Evolutionary conservation across 2,329 filamentous ascomycete species (phyloP).

Genomic region (Zalaria obscura): DNA sequence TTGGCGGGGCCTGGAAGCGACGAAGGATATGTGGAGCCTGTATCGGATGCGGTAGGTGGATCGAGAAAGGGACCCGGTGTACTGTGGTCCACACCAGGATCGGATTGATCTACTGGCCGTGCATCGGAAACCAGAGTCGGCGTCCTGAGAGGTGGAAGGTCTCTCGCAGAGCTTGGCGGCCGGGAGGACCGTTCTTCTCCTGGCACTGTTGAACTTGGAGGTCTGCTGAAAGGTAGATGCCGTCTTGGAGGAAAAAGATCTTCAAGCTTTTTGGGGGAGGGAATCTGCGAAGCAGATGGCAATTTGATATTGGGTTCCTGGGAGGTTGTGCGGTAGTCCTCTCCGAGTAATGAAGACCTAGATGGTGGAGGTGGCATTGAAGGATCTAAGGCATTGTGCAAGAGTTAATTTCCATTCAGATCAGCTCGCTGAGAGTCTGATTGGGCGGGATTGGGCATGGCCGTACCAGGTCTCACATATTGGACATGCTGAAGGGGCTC

Average conservation of each 20-base stretch:
- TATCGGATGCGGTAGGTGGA: too few relatives aligned
- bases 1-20: too few relatives aligned
- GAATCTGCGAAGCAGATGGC: not conserved
- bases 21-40: too few relatives aligned
- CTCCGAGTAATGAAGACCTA: not conserved
- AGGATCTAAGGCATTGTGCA: not conserved
- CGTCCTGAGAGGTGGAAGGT: not conserved
- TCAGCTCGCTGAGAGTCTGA: too few relatives aligned
- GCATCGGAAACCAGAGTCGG: not conserved
- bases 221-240: slow-evolving; percentile 1
- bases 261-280: not conserved
- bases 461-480: not conserved
- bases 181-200: not conserved
- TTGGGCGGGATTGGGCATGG: not conserved
- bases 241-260: slow-evolving; percentile 1
- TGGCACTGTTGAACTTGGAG: not conserved
- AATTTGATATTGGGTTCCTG: not conserved
- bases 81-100: too few relatives aligned
- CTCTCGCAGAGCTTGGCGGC: not conserved
- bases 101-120: too few relatives aligned
- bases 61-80: too few relatives aligned
- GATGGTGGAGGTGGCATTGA: not conserved
- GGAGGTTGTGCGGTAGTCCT: not conserved
- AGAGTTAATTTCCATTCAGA: too few relatives aligned
- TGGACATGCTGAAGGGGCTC: too few relatives aligned